A percentile compares a stretch with the other conserved stretches of the same genome.
Evolutionary conservation across 768 basidiomycete species (phyloP).

Genomic region (Boletus pseudo-olivaceus): DNA sequence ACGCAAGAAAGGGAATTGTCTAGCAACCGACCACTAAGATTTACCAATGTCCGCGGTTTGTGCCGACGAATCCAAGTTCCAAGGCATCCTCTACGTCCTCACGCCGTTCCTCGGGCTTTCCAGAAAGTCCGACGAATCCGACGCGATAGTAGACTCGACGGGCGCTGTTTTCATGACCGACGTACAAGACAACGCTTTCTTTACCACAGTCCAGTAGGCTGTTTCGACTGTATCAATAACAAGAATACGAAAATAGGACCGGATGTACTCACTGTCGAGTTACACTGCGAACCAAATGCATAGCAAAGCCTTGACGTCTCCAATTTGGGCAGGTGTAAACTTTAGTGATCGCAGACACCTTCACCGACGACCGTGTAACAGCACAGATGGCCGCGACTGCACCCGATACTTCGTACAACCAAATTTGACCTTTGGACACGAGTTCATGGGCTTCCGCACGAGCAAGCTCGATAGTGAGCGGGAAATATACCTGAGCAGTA

Average conservation of each 20-base stretch:
- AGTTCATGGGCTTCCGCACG: slow-evolving; percentile 44
- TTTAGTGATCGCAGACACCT: slow-evolving; percentile 54
- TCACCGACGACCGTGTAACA: slow-evolving; percentile 48
- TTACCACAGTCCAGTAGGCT: slow-evolving; percentile 43
- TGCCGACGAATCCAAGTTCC: slow-evolving; percentile 51
- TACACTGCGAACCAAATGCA: slow-evolving; percentile 47
- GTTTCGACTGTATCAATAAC: neutral
- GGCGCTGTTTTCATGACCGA: slow-evolving; percentile 49
- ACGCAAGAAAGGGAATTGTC: neutral
- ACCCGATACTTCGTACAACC: slow-evolving; percentile 46
- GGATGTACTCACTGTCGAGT: slow-evolving; percentile 37
- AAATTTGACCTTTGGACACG: slow-evolving; percentile 46
- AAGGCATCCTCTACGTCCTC: slow-evolving; percentile 46
- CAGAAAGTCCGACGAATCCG: slow-evolving; percentile 48
- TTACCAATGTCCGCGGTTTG: slow-evolving; percentile 54
- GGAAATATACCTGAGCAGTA: slow-evolving; percentile 42
- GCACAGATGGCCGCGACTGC: slow-evolving; percentile 51
- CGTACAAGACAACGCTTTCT: slow-evolving; percentile 51
- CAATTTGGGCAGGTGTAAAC: slow-evolving; percentile 49
- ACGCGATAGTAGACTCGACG: slow-evolving; percentile 51
- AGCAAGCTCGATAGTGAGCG: slow-evolving; percentile 38
- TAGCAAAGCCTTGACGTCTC: slow-evolving; percentile 48
- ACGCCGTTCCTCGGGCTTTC: slow-evolving; percentile 27
- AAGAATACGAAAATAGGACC: neutral
- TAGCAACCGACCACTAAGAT: neutral